Evolutionary conservation across 257 asterid species (phyloP).

Genomic region (Thymus quinquecostatus): DNA sequence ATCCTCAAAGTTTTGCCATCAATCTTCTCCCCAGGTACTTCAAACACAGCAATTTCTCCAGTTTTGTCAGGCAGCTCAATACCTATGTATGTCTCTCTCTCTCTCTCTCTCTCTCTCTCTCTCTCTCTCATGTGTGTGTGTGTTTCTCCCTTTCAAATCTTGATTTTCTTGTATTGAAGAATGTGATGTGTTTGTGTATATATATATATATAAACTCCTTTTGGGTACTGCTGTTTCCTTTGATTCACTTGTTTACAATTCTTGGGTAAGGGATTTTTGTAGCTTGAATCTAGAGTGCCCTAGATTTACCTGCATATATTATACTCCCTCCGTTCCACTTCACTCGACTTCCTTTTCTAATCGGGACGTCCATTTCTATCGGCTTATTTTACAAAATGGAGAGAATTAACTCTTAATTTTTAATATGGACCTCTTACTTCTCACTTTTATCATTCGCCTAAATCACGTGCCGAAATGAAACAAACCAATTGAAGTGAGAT

Average conservation of each 20-base stretch:
- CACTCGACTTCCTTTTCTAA: too few relatives aligned
- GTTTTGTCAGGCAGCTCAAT: constrained; percentile 83
- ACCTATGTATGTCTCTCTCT: constrained; percentile 58
- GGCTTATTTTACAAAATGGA: too few relatives aligned
- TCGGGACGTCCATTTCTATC: too few relatives aligned
- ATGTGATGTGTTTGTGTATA: background rate
- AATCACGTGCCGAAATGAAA: too few relatives aligned
- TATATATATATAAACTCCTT: too few relatives aligned
- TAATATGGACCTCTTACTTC: too few relatives aligned
- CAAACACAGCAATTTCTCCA: constrained; percentile 82
- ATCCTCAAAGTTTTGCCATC: constrained; percentile 64
- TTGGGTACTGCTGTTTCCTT: too few relatives aligned
- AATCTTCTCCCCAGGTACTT: constrained; percentile 76
- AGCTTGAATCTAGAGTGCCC: constrained; percentile 12
- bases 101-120: too few relatives aligned
- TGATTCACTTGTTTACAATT: background rate
- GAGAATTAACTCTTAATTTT: too few relatives aligned
- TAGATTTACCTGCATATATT: constrained; percentile 23
- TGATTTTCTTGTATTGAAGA: background rate
- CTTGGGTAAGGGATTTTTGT: background rate
- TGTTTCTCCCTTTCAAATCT: background rate
- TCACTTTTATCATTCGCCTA: too few relatives aligned
- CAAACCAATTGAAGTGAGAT: too few relatives aligned
- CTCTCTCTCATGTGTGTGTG: background rate
- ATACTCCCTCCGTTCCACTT: too few relatives aligned